phyloP scores from a whole-genome alignment of 2,329 filamentous ascomycete species.

The Fusarium sarcochroum region DNA sequence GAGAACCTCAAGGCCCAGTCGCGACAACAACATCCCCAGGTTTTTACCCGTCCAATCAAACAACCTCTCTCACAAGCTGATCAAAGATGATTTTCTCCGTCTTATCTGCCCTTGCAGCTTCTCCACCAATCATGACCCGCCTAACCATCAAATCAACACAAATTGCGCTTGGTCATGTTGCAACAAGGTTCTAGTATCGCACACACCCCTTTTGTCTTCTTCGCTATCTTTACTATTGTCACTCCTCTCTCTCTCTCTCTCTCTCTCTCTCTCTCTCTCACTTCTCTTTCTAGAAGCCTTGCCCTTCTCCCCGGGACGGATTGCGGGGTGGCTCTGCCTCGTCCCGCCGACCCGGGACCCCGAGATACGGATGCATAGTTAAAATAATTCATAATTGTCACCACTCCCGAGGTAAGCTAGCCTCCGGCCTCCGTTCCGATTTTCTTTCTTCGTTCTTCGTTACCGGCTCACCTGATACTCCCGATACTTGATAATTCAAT shows the following conservation, averaged over 20 bases:
- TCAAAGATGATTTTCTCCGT: slow-evolving; percentile 33
- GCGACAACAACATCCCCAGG: slow-evolving; percentile 36
- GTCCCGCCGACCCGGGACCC: slow-evolving; percentile 47
- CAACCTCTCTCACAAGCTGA: slow-evolving; percentile 25
- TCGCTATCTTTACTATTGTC: slow-evolving; percentile 37
- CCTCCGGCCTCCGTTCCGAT: slow-evolving; percentile 19
- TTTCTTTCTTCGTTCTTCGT: slow-evolving; percentile 4
- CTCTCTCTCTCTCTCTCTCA: not conserved
- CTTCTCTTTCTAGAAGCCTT: slow-evolving; percentile 44
- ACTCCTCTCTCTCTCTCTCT: slow-evolving; percentile 20
- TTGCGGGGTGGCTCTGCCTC: slow-evolving; percentile 37
- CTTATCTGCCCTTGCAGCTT: slow-evolving; percentile 40
- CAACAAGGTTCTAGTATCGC: slow-evolving; percentile 5
- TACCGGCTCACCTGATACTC: slow-evolving; percentile 15
- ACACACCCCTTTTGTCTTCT: slow-evolving; percentile 20
- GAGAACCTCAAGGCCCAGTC: slow-evolving; percentile 17
- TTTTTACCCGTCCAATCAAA: slow-evolving; percentile 35
- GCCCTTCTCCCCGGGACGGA: slow-evolving; percentile 33
- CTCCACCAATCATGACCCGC: slow-evolving; percentile 39
- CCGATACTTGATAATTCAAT: slow-evolving; percentile 12
- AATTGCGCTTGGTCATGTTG: slow-evolving; percentile 45
- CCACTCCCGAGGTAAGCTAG: slow-evolving; percentile 39
- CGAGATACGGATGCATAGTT: slow-evolving; percentile 44
- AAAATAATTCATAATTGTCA: slow-evolving; percentile 49
- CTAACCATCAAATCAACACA: slow-evolving; percentile 36